Evolutionary conservation across 768 basidiomycete species (phyloP).

Genomic region (Leccinum barrowsii): DNA sequence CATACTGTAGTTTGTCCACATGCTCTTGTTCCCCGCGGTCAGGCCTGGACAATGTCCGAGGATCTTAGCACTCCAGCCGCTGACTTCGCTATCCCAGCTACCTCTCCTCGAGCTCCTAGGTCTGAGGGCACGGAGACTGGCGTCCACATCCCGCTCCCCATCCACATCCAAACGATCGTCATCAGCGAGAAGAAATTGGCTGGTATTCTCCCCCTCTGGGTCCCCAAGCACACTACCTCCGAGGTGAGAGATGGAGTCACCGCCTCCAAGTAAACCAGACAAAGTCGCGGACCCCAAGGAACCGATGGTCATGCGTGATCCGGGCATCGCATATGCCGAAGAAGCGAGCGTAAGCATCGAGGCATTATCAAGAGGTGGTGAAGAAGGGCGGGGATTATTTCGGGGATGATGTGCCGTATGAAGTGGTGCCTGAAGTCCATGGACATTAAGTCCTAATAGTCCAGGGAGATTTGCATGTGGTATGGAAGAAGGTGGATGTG

Average conservation of each 20-base stretch:
- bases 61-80: conserved; percentile 80
- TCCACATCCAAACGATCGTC: conserved; percentile 56
- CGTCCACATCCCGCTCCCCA: conserved; percentile 67
- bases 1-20: conserved; percentile 59
- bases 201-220: conserved; percentile 53
- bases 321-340: conserved; percentile 80
- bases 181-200: conserved; percentile 64
- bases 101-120: conserved; percentile 82
- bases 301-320: conserved; percentile 45
- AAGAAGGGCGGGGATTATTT: conserved; percentile 91
- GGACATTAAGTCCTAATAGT: conserved; percentile 25
- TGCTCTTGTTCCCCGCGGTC: conserved; percentile 49
- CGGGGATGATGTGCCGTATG: conserved; percentile 92
- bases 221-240: conserved; percentile 59
- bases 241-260: conserved; percentile 70
- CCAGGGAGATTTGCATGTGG: conserved; percentile 23
- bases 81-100: conserved; percentile 90
- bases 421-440: conserved; percentile 70
- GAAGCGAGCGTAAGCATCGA: conserved; percentile 91
- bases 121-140: conserved; percentile 85
- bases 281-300: conserved; percentile 43
- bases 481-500: conserved; percentile 40
- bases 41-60: conserved; percentile 44
- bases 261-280: conserved; percentile 48
- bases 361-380: conserved; percentile 88